phyloP scores from a whole-genome alignment of 2,329 filamentous ascomycete genomes.

The Cercospora beticola region DNA sequence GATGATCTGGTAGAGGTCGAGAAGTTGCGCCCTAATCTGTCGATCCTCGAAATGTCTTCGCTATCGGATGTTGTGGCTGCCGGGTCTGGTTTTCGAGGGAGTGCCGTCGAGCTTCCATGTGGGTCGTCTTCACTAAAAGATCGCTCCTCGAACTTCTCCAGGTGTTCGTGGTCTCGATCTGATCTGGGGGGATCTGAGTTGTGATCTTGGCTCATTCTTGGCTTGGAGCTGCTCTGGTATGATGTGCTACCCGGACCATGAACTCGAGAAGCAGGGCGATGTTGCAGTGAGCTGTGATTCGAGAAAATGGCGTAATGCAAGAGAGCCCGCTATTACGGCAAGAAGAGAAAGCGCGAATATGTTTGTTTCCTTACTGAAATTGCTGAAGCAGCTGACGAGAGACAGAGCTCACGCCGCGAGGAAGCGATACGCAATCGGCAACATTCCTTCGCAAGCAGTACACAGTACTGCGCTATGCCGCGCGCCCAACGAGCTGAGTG shows the following conservation, averaged over 20 bases:
- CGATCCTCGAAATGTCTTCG: conserved; percentile 18
- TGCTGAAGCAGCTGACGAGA: background rate
- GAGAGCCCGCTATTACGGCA: background rate
- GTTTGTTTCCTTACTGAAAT: background rate
- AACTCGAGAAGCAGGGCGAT: background rate
- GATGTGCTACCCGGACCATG: background rate
- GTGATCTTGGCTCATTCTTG: conserved; percentile 21
- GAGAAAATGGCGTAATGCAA: background rate
- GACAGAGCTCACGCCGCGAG: background rate
- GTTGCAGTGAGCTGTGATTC: background rate
- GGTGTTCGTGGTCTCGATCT: conserved; percentile 14
- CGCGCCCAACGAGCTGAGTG: background rate
- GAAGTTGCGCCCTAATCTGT: conserved; percentile 14
- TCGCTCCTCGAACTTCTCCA: conserved; percentile 21
- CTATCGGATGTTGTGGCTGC: conserved; percentile 20
- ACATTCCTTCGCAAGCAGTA: background rate
- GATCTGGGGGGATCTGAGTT: conserved; percentile 15
- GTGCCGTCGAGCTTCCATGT: conserved; percentile 14
- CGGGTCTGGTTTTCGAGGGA: conserved; percentile 20
- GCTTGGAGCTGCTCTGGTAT: background rate
- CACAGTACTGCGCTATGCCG: background rate
- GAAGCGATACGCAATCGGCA: background rate
- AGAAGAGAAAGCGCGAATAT: background rate
- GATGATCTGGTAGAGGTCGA: conserved; percentile 22
- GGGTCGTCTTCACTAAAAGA: conserved; percentile 15